Percentiles rank a stretch among this genome's conserved stretches.
These are phyloP conservation scores for Lactifluus echinatus DNA, from an alignment of 768 basidiomycete genomes.

Conservation along the genomic window DNA sequence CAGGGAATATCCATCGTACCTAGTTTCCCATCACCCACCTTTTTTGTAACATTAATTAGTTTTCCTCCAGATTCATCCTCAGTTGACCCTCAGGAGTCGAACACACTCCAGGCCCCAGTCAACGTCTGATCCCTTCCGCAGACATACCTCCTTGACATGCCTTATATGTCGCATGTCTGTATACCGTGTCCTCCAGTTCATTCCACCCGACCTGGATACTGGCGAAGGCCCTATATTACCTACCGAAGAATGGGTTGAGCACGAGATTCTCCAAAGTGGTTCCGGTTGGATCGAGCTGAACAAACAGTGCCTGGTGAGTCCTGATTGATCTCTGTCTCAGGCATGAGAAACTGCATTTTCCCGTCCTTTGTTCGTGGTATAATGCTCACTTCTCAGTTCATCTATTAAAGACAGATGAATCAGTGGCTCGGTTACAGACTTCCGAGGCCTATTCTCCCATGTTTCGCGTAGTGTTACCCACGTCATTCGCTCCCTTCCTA, in stretches of 20 bases:
- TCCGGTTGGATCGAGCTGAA: constrained; percentile 71
- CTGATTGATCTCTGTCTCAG: not conserved
- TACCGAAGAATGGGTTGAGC: constrained; percentile 69
- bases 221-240: constrained; percentile 61
- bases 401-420: constrained; percentile 23
- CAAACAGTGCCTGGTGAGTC: constrained; percentile 57
- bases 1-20: constrained; percentile 60
- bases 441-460: constrained; percentile 31
- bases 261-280: constrained; percentile 56
- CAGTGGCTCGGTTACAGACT: constrained; percentile 21
- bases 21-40: constrained; percentile 13
- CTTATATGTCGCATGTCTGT: constrained; percentile 54
- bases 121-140: constrained; percentile 29
- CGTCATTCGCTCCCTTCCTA: constrained; percentile 6
- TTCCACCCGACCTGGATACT: constrained; percentile 47
- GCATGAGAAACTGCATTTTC: not conserved
- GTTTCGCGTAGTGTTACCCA: constrained; percentile 26
- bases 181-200: constrained; percentile 61
- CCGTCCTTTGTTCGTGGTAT: not conserved
- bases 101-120: constrained; percentile 23
- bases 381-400: constrained; percentile 8
- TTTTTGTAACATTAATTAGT: not conserved
- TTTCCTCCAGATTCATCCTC: constrained; percentile 48
- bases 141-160: constrained; percentile 55
- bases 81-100: constrained; percentile 59